Conservation (phyloP, 148 eudicot species). For the Limonium bicolor region DNA sequence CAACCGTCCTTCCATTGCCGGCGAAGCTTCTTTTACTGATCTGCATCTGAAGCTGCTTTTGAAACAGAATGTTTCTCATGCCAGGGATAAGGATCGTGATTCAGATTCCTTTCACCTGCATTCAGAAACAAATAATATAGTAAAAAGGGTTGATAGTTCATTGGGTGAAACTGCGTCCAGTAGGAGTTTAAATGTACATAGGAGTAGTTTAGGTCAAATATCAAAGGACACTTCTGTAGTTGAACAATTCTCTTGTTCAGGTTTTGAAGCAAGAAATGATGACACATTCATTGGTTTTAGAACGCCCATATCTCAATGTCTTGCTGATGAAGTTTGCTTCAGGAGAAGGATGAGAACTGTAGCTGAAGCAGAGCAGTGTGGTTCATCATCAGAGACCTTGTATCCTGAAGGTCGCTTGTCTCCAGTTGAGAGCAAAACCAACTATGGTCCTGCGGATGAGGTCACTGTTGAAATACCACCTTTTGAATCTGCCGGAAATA, state of each 20-base stretch:
- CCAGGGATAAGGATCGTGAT: slow-evolving; percentile 23
- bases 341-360: slow-evolving; percentile 9
- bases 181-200: slow-evolving; percentile 9
- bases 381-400: slow-evolving; percentile 8
- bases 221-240: slow-evolving; percentile 7
- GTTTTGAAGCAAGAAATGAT: slow-evolving; percentile 4
- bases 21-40: slow-evolving; percentile 54
- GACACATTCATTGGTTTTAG: slow-evolving; percentile 11
- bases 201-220: slow-evolving; percentile 11
- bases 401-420: slow-evolving; percentile 9
- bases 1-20: slow-evolving; percentile 45
- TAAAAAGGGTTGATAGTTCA: slow-evolving; percentile 8
- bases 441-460: slow-evolving; percentile 17
- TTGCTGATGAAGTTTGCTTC: not conserved
- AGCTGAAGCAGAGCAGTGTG: slow-evolving; percentile 5
- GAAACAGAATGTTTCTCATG: slow-evolving; percentile 44
- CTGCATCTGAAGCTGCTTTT: slow-evolving; percentile 68
- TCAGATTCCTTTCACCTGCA: slow-evolving; percentile 15
- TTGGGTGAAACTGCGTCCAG: slow-evolving; percentile 7
- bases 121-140: slow-evolving; percentile 10
- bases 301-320: not conserved
- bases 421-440: slow-evolving; percentile 10
- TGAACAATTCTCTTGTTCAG: slow-evolving; percentile 8
- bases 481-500: slow-evolving; percentile 20
- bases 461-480: slow-evolving; percentile 41